Evolutionary conservation across 495 filamentous ascomycete genomes (phyloP), one percentile per base, ranked within the genome.

Genomic region (Penicillium paxilli): DNA sequence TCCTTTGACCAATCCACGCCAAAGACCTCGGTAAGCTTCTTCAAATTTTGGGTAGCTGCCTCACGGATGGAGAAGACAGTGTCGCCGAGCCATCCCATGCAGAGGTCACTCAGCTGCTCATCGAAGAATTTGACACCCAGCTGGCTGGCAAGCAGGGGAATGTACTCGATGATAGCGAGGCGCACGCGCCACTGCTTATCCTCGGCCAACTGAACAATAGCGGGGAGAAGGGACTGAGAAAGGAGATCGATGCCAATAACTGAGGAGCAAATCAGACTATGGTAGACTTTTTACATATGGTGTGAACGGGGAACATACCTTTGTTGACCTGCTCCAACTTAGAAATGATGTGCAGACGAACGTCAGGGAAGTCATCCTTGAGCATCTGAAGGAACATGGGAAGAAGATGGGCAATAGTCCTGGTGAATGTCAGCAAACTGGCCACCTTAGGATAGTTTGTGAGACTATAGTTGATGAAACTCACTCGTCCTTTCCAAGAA

Each of bases 331-430:
- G 80, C 72, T 98, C 94, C 44, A 98, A 82, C 74, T 98, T 98
- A 3, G 93, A 97, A 66, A 98, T 98, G 67, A 98, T 98, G 73
- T 98, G 95, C 33, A 98, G 81, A 35, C 94, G 87, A 48, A 98
- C 94, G 66, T 98, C 95, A 26, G 94, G 94, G 73, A 96, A 98
- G 63, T 98, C 94, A 68, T 98, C 94, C 76, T 98, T 98, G 45
- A 98, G 86, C 94, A 98, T 98, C 67, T 95, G 90, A 32, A 98
- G 80, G 74, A 98, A 98, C 95, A 98, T 98, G 32, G 94, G 94
- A 35, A 98, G 84, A 54, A 98, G 88, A 63, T 98, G 94, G 51
- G 92, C 83, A 56, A 96, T 98, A 32, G 94, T 98, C 70, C 90
- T 95, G 47, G 14, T 6, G 2, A 25, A 11, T 16, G 12, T 20